Evolutionary conservation across 176 grass and related monocot genomes (phyloP), one percentile per base, ranked within the genome.

Genomic region (Elymus sibiricus): DNA sequence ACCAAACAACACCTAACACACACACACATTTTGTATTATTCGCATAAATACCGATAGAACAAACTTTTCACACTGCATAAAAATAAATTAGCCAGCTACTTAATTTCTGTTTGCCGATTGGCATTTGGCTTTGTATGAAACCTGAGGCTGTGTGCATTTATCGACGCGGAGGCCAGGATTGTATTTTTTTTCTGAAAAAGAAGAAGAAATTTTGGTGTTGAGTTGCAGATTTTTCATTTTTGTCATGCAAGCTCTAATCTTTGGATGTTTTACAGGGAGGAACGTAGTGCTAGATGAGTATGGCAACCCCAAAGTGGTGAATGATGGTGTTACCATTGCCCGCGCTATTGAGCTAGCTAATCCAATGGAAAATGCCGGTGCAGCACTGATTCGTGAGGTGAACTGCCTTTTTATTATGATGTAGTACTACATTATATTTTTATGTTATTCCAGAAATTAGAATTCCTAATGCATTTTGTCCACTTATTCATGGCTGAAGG

Each of bases 311-410:
- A 95, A 90, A 76, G 90, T 95, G 66, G 86, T 92, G 72, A 95
- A 92, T 29, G 93, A 92, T 90, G 93, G 90, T 27, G 90, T 95
- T 24, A 92, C 90, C 46, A 95, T 95, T 79, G 93, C 93, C 53
- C 85, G 88, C 5, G 90, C 90, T 86, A 92, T 95, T n/a, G 93
- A 92, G 28, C 83, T 95, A 11, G 86, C 76, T 80, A 88, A 95
- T 70, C 93, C 93, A n/a, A 92, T 92, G 90, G 93, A 95, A 78
- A 95, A 95, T 77, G 82, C 85, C n/a, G 90, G 90, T 15, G 93
- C 93, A 40, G 90, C 90, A 25, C 37, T 95, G 61, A 90, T 95
- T 69, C 84, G 88, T 77, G 93, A 95, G 88, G 92, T 94, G 35
- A 38, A 2, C 43, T 71, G 35, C 61, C 61, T 76, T 51, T 84